Evolutionary conservation across 257 asterid genomes (phyloP).

Genomic region (Marsdenia floribunda): DNA sequence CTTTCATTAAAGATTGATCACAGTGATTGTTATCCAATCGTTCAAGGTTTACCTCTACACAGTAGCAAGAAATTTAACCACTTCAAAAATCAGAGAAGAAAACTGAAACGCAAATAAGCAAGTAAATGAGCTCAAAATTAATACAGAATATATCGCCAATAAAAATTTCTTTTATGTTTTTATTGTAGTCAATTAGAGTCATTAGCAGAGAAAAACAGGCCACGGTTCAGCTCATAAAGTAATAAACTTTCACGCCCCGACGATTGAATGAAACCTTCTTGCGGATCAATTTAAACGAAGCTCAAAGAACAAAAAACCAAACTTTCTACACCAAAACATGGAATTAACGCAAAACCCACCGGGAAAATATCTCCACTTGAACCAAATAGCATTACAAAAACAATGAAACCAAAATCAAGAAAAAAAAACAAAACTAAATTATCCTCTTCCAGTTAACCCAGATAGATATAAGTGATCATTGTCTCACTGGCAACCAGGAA

Average conservation of each 20-base stretch:
- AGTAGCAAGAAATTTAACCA: slow-evolving; percentile 6
- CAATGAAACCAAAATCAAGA: slow-evolving; percentile 6
- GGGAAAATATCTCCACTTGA: slow-evolving; percentile 9
- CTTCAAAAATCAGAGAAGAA: slow-evolving; percentile 1
- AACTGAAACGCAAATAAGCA: background rate
- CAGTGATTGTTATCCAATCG: background rate
- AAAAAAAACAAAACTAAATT: background rate
- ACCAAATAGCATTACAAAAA: slow-evolving; percentile 6
- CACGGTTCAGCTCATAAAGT: background rate
- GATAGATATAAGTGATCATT: background rate
- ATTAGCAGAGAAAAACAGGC: background rate
- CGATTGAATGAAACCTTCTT: background rate
- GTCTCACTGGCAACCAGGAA: background rate
- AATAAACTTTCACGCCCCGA: slow-evolving; percentile 1
- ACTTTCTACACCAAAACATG: background rate
- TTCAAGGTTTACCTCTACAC: background rate
- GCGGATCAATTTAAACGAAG: slow-evolving; percentile 16
- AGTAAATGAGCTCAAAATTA: background rate
- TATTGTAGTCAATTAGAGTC: background rate
- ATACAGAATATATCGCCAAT: background rate
- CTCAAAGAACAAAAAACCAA: background rate
- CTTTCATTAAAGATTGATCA: background rate
- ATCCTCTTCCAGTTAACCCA: background rate
- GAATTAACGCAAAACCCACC: slow-evolving; percentile 3
- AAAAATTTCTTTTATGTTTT: background rate